Evolutionary conservation across 768 basidiomycete species (phyloP).

Genomic region (Psilocybe azurescens): DNA sequence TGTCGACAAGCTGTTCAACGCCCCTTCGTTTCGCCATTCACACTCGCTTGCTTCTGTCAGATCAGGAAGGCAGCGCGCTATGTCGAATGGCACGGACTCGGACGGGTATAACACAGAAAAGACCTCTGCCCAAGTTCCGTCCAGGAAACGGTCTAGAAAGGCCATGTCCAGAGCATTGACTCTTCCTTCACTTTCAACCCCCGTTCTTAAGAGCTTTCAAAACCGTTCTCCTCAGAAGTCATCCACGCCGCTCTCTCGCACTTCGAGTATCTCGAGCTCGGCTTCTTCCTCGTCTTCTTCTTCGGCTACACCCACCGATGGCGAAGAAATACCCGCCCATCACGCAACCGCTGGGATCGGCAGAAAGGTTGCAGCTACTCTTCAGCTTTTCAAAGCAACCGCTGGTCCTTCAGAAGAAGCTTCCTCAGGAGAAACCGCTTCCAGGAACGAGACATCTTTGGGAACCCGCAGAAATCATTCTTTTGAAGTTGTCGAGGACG

Average conservation of each 20-base stretch:
- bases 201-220: slow-evolving; percentile 28
- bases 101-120: slow-evolving; percentile 52
- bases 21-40: slow-evolving; percentile 30
- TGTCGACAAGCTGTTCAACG: slow-evolving; percentile 24
- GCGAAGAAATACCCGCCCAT: slow-evolving; percentile 31
- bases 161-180: slow-evolving; percentile 44
- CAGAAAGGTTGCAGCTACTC: slow-evolving; percentile 82
- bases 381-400: slow-evolving; percentile 85
- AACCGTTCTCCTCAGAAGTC: slow-evolving; percentile 35
- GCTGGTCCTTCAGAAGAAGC: slow-evolving; percentile 43
- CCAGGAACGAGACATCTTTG: slow-evolving; percentile 32
- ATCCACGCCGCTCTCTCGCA: slow-evolving; percentile 36
- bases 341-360: slow-evolving; percentile 58
- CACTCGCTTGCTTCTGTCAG: slow-evolving; percentile 30
- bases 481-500: slow-evolving; percentile 55
- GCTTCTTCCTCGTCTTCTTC: slow-evolving; percentile 42
- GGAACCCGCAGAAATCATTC: slow-evolving; percentile 35
- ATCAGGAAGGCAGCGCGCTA: slow-evolving; percentile 29
- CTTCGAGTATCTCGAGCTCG: slow-evolving; percentile 37
- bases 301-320: slow-evolving; percentile 35
- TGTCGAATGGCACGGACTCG: slow-evolving; percentile 44
- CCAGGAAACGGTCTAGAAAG: slow-evolving; percentile 33
- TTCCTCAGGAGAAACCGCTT: slow-evolving; percentile 34
- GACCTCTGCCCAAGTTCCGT: slow-evolving; percentile 33
- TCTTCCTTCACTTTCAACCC: slow-evolving; percentile 36